Conservation (phyloP, 164 flowering plant genomes). For the Euptelea pleiosperma region DNA sequence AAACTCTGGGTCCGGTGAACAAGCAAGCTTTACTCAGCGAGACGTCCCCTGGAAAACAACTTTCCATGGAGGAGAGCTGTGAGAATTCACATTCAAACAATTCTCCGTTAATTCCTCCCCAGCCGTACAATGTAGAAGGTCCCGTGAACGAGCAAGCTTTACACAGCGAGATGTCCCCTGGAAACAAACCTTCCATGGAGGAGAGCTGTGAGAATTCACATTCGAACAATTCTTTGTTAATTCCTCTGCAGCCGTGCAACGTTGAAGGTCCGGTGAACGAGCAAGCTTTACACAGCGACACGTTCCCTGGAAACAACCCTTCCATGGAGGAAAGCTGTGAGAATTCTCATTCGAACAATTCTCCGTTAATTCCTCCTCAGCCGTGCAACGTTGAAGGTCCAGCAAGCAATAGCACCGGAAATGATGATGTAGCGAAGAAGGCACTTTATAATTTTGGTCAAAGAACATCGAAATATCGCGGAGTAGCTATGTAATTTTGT, state of each 20-base stretch:
- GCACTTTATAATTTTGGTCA: constrained; percentile 5
- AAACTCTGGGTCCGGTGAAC: too few relatives aligned
- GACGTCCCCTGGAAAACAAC: too few relatives aligned
- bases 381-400: too few relatives aligned
- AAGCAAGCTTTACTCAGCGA: too few relatives aligned
- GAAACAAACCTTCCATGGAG: not conserved
- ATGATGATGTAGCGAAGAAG: not conserved
- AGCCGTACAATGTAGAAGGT: too few relatives aligned
- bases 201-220: not conserved
- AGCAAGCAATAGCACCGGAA: not conserved
- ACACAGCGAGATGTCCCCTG: not conserved
- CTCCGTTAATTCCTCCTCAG: not conserved
- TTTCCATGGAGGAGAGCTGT: too few relatives aligned
- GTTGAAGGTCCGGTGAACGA: too few relatives aligned
- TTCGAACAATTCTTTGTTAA: not conserved
- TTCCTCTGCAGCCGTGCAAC: not conserved
- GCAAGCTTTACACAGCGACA: too few relatives aligned
- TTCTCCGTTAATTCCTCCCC: not conserved
- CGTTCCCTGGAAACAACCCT: too few relatives aligned
- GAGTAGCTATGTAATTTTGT: constrained; percentile 13
- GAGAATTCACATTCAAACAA: too few relatives aligned
- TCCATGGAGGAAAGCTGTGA: too few relatives aligned
- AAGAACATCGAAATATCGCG: constrained; percentile 10
- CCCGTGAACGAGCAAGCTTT: not conserved
- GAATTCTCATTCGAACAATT: too few relatives aligned